Evolutionary conservation across 768 basidiomycete genomes (phyloP).

Genomic region (Lactarius vividus): DNA sequence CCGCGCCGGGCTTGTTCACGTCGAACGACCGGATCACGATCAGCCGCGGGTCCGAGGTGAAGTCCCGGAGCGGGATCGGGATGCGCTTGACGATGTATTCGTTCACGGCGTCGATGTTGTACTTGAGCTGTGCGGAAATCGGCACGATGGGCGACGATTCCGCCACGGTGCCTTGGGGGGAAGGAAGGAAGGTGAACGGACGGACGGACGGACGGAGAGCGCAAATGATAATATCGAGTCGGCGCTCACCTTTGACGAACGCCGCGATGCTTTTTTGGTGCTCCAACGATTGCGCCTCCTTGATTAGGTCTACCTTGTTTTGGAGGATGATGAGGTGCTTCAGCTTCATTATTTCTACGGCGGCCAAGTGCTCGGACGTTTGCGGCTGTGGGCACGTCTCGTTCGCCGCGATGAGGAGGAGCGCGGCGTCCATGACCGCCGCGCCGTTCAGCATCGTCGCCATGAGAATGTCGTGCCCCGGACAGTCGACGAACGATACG

Average conservation of each 20-base stretch:
- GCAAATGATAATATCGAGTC: too few species aligned
- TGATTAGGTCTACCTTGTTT: conserved; percentile 98
- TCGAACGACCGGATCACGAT: conserved; percentile 99
- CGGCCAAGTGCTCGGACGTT: conserved; percentile 97
- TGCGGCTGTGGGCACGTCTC: conserved; percentile 99
- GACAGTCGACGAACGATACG: conserved; percentile 98
- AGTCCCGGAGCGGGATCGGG: conserved; percentile 92
- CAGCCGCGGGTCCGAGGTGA: conserved; percentile 84
- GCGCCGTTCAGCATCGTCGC: conserved; percentile 99
- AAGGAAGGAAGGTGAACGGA: too few species aligned
- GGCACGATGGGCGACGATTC: conserved; percentile 97
- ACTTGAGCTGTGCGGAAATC: conserved; percentile 97
- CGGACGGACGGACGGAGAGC: too few species aligned
- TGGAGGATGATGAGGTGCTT: conserved; percentile 97
- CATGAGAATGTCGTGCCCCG: conserved; percentile 99
- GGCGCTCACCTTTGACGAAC: conserved; percentile 78
- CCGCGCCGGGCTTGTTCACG: conserved; percentile 98
- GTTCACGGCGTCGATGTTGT: conserved; percentile 99
- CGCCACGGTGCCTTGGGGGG: conserved; percentile 97
- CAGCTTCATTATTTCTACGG: conserved; percentile 99
- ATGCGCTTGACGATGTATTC: conserved; percentile 98
- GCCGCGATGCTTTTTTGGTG: conserved; percentile 94
- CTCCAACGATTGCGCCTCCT: conserved; percentile 90
- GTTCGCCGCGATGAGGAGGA: conserved; percentile 94
- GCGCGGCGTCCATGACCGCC: conserved; percentile 98